A percentile compares a stretch with the other conserved stretches of the same genome.
Evolutionary conservation across 1,284 basidiomycete genomes (phyloP).

Genomic region (Trichosporon faecale): DNA sequence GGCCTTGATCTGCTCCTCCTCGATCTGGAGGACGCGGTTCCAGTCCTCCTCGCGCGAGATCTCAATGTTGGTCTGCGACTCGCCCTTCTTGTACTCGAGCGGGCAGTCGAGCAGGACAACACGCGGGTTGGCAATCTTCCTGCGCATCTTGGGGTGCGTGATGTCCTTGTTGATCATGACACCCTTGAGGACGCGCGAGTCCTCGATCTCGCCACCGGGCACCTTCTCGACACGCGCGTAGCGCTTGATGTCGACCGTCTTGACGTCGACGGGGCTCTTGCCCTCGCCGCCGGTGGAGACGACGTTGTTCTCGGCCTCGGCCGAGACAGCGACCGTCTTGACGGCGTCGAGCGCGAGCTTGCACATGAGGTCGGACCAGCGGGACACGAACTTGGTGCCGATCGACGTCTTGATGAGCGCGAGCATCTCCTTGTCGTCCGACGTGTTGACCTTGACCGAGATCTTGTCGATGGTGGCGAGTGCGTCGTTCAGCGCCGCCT

Average conservation of each 20-base stretch:
- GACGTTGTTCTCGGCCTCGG: conserved; percentile 51
- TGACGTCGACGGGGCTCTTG: conserved; percentile 55
- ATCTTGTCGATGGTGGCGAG: conserved; percentile 73
- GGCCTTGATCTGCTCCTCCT: conserved; percentile 93
- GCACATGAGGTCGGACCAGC: conserved; percentile 99
- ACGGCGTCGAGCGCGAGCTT: conserved; percentile 88
- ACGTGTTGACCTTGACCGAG: conserved; percentile 84
- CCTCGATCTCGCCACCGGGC: conserved; percentile 94
- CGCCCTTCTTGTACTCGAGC: conserved; percentile 98
- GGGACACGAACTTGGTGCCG: conserved; percentile 96
- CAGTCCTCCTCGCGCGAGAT: conserved; percentile 93
- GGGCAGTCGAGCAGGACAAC: conserved; percentile 93
- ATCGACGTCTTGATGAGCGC: conserved; percentile 97
- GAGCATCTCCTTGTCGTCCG: conserved; percentile 87
- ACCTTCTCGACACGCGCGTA: conserved; percentile 98
- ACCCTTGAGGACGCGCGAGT: conserved; percentile 79
- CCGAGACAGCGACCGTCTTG: conserved; percentile 66
- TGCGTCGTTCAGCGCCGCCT: conserved; percentile 87
- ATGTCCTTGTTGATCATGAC: conserved; percentile 99
- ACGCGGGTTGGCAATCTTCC: conserved; percentile 84
- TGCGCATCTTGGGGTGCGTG: conserved; percentile 94
- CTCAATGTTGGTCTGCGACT: conserved; percentile 98
- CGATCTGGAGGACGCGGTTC: conserved; percentile 87
- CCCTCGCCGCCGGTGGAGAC: conserved; percentile 52
- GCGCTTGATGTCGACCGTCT: conserved; percentile 95